Evolutionary conservation across 768 basidiomycete species (phyloP).

Genomic region (Chalciporus sphaerocephalus): DNA sequence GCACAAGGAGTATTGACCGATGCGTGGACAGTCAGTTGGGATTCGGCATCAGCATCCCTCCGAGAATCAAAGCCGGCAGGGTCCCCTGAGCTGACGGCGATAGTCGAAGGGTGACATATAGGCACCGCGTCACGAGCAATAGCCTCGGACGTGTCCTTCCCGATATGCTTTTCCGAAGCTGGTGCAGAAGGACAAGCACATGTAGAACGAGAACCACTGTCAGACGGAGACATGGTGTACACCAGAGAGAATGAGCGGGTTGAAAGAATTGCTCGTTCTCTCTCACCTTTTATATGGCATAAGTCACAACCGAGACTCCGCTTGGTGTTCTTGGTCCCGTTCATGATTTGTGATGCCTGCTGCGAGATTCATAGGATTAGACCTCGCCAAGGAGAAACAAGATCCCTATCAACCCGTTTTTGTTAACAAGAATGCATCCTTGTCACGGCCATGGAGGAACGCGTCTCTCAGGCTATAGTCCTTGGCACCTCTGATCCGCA

Average conservation of each 20-base stretch:
- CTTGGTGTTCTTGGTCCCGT: background rate
- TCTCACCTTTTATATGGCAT: conserved; percentile 12
- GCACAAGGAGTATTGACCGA: background rate
- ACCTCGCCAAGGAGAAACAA: conserved; percentile 4
- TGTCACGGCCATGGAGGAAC: conserved; percentile 2
- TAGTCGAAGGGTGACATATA: background rate
- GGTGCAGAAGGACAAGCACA: conserved; percentile 1
- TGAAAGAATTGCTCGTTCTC: background rate
- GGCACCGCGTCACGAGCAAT: background rate
- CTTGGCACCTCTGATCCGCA: conserved; percentile 20
- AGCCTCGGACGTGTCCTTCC: conserved; percentile 1
- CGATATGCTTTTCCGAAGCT: background rate
- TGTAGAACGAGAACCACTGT: background rate
- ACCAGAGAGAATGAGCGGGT: background rate
- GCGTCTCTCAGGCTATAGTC: conserved; percentile 2
- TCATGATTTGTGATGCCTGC: background rate
- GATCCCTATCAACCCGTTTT: conserved; percentile 4
- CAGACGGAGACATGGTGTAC: background rate
- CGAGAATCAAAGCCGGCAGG: background rate
- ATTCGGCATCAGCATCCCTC: background rate
- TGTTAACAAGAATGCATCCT: conserved; percentile 6
- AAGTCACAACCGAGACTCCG: background rate
- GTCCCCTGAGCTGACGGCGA: background rate
- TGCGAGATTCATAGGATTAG: background rate
- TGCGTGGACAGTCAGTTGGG: background rate